Conservation (phyloP, 208 protist species). For the Crithidia expoeki region DNA sequence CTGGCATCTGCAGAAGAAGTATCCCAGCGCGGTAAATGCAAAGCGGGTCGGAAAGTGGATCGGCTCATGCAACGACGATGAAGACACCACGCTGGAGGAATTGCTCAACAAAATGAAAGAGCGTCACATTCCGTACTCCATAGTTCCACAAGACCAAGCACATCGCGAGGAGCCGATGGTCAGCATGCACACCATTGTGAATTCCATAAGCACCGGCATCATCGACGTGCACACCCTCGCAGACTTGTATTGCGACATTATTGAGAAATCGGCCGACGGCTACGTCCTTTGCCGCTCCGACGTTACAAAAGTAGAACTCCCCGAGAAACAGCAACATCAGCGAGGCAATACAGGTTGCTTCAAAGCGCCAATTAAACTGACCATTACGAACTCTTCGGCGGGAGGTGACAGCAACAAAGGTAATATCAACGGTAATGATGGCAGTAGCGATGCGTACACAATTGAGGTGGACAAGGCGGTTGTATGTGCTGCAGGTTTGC, state of each 20-base stretch:
- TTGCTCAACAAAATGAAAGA: slow-evolving; percentile 40
- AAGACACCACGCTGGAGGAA: slow-evolving; percentile 23
- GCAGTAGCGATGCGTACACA: too few species aligned
- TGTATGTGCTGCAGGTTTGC: slow-evolving; percentile 31
- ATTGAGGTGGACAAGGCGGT: slow-evolving; percentile 32
- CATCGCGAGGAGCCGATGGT: slow-evolving; percentile 42
- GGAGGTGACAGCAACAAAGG: not conserved
- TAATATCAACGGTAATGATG: not conserved
- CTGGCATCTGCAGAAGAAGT: slow-evolving; percentile 38
- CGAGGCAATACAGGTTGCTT: not conserved
- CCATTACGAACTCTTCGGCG: slow-evolving; percentile 6
- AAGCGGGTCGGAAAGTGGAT: slow-evolving; percentile 58
- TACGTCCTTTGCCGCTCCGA: slow-evolving; percentile 33
- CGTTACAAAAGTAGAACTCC: slow-evolving; percentile 16
- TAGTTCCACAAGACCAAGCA: slow-evolving; percentile 26
- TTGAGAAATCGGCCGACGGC: slow-evolving; percentile 21
- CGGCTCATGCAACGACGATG: slow-evolving; percentile 28
- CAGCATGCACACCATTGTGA: slow-evolving; percentile 36
- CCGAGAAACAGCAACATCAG: not conserved
- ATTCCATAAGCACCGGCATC: slow-evolving; percentile 52
- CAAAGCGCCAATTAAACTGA: not conserved
- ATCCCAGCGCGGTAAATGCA: slow-evolving; percentile 25
- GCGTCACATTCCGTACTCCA: slow-evolving; percentile 27
- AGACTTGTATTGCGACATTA: slow-evolving; percentile 23
- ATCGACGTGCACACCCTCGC: slow-evolving; percentile 41